Evolutionary conservation across 495 filamentous ascomycete species (phyloP).

Genomic region (Acidomyces sp.): DNA sequence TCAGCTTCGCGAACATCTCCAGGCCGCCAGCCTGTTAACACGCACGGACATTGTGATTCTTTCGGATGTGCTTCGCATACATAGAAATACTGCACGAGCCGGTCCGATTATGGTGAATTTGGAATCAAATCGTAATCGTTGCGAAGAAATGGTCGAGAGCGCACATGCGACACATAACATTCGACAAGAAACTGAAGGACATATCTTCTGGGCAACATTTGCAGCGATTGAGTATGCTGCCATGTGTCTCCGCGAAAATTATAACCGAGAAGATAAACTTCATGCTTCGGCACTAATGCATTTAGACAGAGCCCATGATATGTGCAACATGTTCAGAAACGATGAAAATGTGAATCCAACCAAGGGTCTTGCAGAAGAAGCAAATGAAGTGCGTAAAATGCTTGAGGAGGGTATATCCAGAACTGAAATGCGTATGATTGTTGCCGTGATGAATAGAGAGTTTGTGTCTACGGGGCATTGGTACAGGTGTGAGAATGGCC

Average conservation of each 20-base stretch:
- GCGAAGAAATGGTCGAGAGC: conserved; percentile 20
- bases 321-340: conserved; percentile 20
- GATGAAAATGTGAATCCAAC: not conserved
- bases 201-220: conserved; percentile 30
- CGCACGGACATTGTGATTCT: conserved; percentile 45
- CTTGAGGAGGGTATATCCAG: conserved; percentile 29
- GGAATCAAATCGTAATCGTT: conserved; percentile 11
- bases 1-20: conserved; percentile 36
- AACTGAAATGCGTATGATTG: conserved; percentile 31
- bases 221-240: conserved; percentile 27
- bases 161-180: conserved; percentile 19
- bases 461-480: conserved; percentile 32
- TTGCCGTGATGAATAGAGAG: conserved; percentile 24
- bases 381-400: conserved; percentile 24
- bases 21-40: conserved; percentile 39
- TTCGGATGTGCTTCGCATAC: conserved; percentile 38
- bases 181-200: conserved; percentile 28
- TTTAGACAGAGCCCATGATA: conserved; percentile 20
- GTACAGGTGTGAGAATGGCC: conserved; percentile 54
- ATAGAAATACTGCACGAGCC: conserved; percentile 8
- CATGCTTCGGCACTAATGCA: conserved; percentile 13
- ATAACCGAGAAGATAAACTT: conserved; percentile 6
- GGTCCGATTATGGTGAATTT: conserved; percentile 16
- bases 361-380: not conserved
- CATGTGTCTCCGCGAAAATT: not conserved